Evolutionary conservation across 768 basidiomycete species (phyloP), one percentile per base, ranked within the genome.

Genomic region (Leccinellum rugosiceps): DNA sequence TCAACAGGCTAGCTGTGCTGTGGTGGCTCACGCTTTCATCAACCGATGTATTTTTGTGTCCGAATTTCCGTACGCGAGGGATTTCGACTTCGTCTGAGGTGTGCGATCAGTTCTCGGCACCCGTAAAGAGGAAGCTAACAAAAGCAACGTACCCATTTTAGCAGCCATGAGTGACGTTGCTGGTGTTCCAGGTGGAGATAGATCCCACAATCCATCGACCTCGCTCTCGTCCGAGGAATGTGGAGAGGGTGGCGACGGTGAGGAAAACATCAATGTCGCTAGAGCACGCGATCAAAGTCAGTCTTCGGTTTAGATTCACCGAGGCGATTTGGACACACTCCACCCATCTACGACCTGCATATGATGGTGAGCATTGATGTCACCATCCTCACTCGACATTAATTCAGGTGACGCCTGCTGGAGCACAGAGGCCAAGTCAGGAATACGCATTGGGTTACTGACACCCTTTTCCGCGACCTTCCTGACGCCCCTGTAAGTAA

Each of bases 341-440:
- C 86, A 86, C 28, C 86, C 88, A 68, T 83, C 77, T 1, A 88
- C 79, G 32, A 87, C 63, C 9, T 78, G 72, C 76, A 90, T 79
- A 66, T 83, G 81, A 50, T 78, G 76, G 32, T 64, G 38, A 38
- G 38, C 65, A n/a, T 77, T 71, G 6, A 82, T 58, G 49, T 83
- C 79, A 4, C 69, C 70, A 23, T 80, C 78, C 34, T 76, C 71
- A 49, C 79, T 73, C 43, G 76, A 72, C 47, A 68, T 63, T 46
- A 73, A 56, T 46, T 68, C 61, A 11, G 57, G 59, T 34, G 66
- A 66, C 10, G 68, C 66, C 35, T 23, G 44, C 51, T 50, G 57
- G 26, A 74, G 46, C 46, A 74, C 59, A 49, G 61, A 56, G 34
- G 67, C 60, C 38, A 78, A 56, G 49, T 75, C 68, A 15, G 66